These are phyloP conservation scores for Suillus hirtellus DNA, from an alignment of 768 basidiomycete species.

Conservation along the genomic window DNA sequence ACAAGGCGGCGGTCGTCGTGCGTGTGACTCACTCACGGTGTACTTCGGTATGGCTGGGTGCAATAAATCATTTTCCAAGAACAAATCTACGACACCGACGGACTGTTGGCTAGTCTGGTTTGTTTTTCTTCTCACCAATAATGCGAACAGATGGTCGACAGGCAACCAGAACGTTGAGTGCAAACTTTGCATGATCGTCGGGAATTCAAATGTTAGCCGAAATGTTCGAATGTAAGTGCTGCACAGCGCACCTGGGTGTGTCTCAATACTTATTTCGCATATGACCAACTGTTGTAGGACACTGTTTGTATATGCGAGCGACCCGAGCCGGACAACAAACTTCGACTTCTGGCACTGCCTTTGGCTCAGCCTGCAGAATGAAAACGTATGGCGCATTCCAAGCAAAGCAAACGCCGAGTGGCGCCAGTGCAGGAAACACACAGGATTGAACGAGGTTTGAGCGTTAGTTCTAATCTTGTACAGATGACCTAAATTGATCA, in stretches of 20 bases:
- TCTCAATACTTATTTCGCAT: not conserved
- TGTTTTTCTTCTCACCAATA: not conserved
- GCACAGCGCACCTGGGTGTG: not conserved
- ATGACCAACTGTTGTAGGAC: not conserved
- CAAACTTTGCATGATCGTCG: not conserved
- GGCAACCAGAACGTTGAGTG: not conserved
- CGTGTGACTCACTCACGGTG: too few relatives aligned
- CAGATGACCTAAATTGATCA: not conserved
- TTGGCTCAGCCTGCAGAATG: too few relatives aligned
- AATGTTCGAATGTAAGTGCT: not conserved
- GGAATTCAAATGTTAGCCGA: not conserved
- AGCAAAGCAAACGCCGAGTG: not conserved
- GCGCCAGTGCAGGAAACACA: not conserved
- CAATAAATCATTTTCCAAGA: not conserved
- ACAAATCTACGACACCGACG: not conserved
- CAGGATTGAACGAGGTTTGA: not conserved
- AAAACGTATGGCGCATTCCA: too few relatives aligned
- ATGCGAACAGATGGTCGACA: not conserved
- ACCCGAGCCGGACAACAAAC: not conserved
- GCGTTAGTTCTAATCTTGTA: not conserved
- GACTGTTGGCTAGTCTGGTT: not conserved
- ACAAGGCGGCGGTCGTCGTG: too few relatives aligned
- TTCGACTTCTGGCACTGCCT: too few relatives aligned
- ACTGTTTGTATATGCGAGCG: not conserved
- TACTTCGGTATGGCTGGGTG: not conserved